Conservation (phyloP, 2,329 filamentous ascomycete genomes). For the Epichloe elymi region DNA sequence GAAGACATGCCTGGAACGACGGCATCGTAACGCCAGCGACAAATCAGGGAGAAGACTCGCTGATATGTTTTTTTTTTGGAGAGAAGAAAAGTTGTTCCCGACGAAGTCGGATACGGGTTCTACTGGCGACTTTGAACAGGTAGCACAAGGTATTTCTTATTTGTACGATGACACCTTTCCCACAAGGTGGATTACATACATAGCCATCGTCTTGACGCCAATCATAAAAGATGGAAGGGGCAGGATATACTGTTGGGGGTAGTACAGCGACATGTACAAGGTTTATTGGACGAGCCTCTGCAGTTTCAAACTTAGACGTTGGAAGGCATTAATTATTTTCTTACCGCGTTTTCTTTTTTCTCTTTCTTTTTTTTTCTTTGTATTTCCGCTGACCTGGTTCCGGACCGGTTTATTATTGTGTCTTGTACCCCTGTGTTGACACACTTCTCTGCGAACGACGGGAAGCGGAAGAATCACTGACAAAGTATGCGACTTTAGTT, state of each 20-base stretch:
- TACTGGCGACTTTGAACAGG: background rate
- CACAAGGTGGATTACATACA: background rate
- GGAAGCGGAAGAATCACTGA: background rate
- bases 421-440: background rate
- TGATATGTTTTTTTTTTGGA: background rate
- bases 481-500: background rate
- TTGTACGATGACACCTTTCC: background rate
- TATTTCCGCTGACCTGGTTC: background rate
- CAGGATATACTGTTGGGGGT: background rate
- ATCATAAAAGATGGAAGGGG: background rate
- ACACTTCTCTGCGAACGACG: background rate
- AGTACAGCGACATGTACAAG: slow-evolving; percentile 3
- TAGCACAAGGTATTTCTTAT: slow-evolving; percentile 2
- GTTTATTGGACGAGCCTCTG: slow-evolving; percentile 1
- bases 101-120: background rate
- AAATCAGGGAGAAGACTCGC: background rate
- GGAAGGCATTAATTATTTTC: slow-evolving; percentile 3
- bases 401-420: background rate
- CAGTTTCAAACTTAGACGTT: slow-evolving; percentile 4
- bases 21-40: background rate
- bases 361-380: slow-evolving; percentile 1
- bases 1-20: background rate
- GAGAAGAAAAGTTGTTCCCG: background rate
- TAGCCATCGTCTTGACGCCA: background rate
- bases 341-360: slow-evolving; percentile 1